phyloP scores from a whole-genome alignment of 2,329 filamentous ascomycete species.

The Elsinoe perseae region DNA sequence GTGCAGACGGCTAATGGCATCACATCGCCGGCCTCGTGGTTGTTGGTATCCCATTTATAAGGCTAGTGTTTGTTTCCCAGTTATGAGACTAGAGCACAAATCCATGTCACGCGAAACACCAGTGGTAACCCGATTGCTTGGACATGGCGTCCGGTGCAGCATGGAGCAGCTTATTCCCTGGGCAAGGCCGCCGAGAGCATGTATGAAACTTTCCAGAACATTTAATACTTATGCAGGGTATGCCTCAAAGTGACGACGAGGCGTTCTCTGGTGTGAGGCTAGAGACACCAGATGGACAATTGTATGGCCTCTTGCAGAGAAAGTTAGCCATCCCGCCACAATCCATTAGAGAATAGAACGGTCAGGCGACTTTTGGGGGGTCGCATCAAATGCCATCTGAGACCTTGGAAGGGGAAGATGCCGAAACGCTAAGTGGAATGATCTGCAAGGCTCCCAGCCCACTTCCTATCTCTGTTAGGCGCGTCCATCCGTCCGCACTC shows the following conservation, averaged over 20 bases:
- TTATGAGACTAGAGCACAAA: neutral
- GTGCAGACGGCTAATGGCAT: neutral
- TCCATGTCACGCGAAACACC: neutral
- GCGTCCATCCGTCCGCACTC: neutral
- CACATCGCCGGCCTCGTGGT: neutral
- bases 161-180: neutral
- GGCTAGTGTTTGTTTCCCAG: too few species aligned
- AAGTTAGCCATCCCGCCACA: neutral
- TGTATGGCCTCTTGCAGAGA: neutral
- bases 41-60: neutral
- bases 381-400: constrained; percentile 5
- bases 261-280: neutral
- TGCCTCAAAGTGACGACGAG: neutral
- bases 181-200: neutral
- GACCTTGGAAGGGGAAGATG: constrained; percentile 9
- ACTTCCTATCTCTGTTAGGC: neutral
- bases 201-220: neutral
- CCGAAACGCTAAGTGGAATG: constrained; percentile 5
- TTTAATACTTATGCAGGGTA: neutral
- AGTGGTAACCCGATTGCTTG: neutral
- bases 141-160: neutral
- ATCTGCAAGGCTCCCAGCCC: constrained; percentile 12
- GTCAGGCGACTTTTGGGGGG: constrained; percentile 1
- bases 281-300: neutral
- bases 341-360: neutral